Base-by-base conservation (phyloP, 768 basidiomycete genomes). In the Porphyrellus cyaneotinctus region DNA sequence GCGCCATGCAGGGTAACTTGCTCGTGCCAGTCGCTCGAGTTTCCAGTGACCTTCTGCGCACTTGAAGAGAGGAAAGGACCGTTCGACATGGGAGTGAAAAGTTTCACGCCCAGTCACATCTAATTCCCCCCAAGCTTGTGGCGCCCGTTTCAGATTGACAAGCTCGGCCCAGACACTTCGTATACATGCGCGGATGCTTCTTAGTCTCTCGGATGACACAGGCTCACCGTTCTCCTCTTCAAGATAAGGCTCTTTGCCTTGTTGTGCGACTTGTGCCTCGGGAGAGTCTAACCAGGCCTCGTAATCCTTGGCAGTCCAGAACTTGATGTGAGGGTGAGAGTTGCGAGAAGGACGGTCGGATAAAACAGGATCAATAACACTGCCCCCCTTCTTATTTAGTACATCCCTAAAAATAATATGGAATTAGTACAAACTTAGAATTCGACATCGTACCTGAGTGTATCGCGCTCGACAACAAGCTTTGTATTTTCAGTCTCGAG, bases 1-100 rank as follows among this genome's bases (percentile, higher is more conserved):
- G 0, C 17, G 20, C 53, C 48, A 54, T 10, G 48, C 43, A 2
- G 48, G 43, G 9, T 54, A 54, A 10, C 1, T 41, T 14, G 31
- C 2, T 2, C 18, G 3, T 23, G 43, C 35, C 15, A 45, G 6
- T 2, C 4, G 4, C 4, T 50, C 17, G 1, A 54, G 22, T 32
- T 54, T 54, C 53, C 53, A 54, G 1, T 17, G 12, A 7, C 31
- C 24, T 11, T 50, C 48, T 2, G 32, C 32, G 22, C n/a, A 54
- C 32, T 18, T 45, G 17, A 54, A 54, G 20, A 50, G 30, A 2
- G 38, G 39, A 3, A 13, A 49, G 14, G 38, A 13, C 11, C 41
- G 14, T 14, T 49, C 22, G 0, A 49, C 9, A 1, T 13, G 2
- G 4, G 11, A 13, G 12, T 49, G 48, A 12, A 49, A 31, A 9